phyloP scores from a whole-genome alignment of 257 asterid species.

The Mentha longifolia region DNA sequence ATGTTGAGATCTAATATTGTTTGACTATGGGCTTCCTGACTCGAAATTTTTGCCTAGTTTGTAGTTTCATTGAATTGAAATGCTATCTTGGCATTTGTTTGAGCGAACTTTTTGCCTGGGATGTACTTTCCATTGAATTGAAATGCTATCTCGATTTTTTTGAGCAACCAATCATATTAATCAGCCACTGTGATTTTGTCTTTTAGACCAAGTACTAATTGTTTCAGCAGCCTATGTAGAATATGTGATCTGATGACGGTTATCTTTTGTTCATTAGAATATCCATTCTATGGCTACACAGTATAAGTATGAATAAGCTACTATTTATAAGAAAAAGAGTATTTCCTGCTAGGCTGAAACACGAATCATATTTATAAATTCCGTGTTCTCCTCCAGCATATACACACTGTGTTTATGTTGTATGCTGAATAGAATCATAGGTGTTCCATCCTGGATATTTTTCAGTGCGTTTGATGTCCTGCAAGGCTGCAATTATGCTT shows the following conservation, averaged over 20 bases:
- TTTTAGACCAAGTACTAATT: conserved; percentile 1
- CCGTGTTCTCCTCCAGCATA: background rate
- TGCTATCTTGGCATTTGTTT: conserved; percentile 5
- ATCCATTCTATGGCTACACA: conserved; percentile 11
- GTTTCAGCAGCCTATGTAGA: conserved; percentile 11
- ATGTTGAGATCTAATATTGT: conserved; percentile 21
- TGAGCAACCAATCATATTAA: background rate
- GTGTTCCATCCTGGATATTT: background rate
- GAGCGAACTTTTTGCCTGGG: background rate
- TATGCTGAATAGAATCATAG: background rate
- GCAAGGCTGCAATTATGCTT: background rate
- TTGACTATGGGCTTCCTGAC: conserved; percentile 17
- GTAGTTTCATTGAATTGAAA: background rate
- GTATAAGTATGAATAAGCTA: background rate
- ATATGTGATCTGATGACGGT: conserved; percentile 14
- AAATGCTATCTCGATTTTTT: conserved; percentile 6
- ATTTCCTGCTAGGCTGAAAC: conserved; percentile 1
- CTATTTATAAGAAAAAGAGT: background rate
- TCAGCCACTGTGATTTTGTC: conserved; percentile 1
- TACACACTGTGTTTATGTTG: conserved; percentile 3
- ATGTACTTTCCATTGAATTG: background rate
- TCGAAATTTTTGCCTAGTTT: background rate
- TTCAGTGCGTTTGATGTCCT: conserved; percentile 7
- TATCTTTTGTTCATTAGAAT: conserved; percentile 25
- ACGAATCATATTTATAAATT: background rate